phyloP scores from a whole-genome alignment of 2,329 filamentous ascomycete species.

The Capronia americana region DNA sequence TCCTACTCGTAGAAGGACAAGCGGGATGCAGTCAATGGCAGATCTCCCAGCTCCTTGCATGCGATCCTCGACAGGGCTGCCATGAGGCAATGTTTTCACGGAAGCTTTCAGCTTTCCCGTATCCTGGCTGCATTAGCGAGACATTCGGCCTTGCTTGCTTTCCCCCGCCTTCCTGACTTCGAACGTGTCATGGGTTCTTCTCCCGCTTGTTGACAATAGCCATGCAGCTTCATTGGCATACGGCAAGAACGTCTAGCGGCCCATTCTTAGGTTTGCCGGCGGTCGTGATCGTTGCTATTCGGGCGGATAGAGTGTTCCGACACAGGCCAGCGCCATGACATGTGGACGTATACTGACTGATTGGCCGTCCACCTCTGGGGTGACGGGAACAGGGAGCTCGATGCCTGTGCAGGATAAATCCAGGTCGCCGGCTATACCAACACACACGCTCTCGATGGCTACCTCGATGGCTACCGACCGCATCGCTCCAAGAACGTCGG shows the following conservation, averaged over 20 bases:
- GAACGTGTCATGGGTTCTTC: neutral
- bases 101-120: neutral
- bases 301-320: neutral
- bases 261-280: neutral
- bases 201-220: conserved; percentile 1
- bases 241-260: neutral
- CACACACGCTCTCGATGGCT: neutral
- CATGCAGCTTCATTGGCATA: neutral
- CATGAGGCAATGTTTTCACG: conserved; percentile 1
- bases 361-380: neutral
- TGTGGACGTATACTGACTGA: neutral
- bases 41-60: neutral
- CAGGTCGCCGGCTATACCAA: neutral
- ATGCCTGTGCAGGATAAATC: neutral
- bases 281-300: neutral
- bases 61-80: neutral
- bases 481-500: neutral
- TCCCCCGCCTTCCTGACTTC: neutral
- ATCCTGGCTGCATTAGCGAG: conserved; percentile 1
- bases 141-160: neutral
- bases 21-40: neutral
- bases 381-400: neutral
- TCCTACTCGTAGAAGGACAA: neutral
- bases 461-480: neutral
- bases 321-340: neutral